A percentile compares a stretch with the other conserved stretches of the same genome.
Evolutionary conservation across 208 protist species (phyloP).

Genomic region (Acanthamoeba triangularis): DNA sequence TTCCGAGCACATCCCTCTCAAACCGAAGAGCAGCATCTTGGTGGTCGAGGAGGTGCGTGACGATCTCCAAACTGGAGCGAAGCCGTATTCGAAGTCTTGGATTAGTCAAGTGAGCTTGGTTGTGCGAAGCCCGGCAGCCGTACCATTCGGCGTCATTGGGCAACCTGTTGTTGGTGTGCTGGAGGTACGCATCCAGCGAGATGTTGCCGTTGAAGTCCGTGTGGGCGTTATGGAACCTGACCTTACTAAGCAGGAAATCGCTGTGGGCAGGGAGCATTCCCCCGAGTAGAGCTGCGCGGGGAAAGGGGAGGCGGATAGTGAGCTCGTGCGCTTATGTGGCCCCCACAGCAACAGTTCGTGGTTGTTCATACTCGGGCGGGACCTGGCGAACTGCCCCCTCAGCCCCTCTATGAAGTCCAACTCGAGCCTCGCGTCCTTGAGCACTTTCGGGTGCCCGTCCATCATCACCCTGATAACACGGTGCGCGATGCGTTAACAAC

Average conservation of each 20-base stretch:
- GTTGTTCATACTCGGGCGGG: not conserved
- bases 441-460: not conserved
- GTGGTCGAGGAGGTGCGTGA: slow-evolving; percentile 45
- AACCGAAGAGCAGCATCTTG: slow-evolving; percentile 45
- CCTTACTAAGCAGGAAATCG: slow-evolving; percentile 71
- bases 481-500: not conserved
- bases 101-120: too few species aligned
- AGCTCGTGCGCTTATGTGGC: not conserved
- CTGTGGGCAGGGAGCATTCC: not conserved
- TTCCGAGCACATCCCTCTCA: not conserved
- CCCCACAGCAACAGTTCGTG: too few species aligned
- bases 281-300: not conserved
- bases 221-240: slow-evolving; percentile 59
- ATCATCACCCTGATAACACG: slow-evolving; percentile 9
- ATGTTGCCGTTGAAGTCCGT: slow-evolving; percentile 62
- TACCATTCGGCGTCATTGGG: slow-evolving; percentile 44
- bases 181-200: slow-evolving; percentile 35
- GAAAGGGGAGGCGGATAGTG: not conserved
- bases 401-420: not conserved
- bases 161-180: slow-evolving; percentile 62
- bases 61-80: slow-evolving; percentile 61
- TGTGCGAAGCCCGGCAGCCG: too few species aligned
- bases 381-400: not conserved
- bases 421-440: not conserved
- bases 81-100: too few species aligned